Evolutionary conservation across 2,329 filamentous ascomycete species (phyloP), one percentile per base, ranked within the genome.

Genomic region (Cordyceps farinosa): DNA sequence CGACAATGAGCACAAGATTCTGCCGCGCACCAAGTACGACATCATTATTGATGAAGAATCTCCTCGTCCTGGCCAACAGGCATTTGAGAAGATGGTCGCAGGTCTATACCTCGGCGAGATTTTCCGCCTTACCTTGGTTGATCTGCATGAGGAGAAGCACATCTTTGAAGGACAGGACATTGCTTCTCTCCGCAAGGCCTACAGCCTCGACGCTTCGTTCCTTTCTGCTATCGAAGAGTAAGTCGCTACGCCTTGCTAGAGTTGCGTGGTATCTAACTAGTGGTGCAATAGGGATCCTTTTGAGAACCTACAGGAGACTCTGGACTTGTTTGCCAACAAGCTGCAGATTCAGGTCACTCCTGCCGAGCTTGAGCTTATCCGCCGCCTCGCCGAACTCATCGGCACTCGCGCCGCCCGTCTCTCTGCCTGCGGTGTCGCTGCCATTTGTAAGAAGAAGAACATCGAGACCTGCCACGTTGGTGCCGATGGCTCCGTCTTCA

Each of bases 71-170:
- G 93, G 92, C 57, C 92, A 97, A 78, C 94, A 98, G 79, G 88
- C 91, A 1, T 97, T 97, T 69, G 94, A 98, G 80, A 97, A 98
- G 82, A 97, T 97, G 91, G 93, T 96, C 73, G 92, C 94, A 2
- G 94, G 94, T 67, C 83, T 97, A 55, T 98, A 97, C 75, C 85
- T 97, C 2, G 94, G 94, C 68, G 94, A 98, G 77, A 90, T 98
- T 72, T 96, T 97, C 85, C 91, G 94, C 64, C 84, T 97, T 55
- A 87, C 94, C 62, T 79, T 97, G 62, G 81, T 96, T 22, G 93
- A 97, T 71, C 81, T 97, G 53, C 87, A 97, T 75, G 90, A 96
- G 70, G 84, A 88, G 67, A 80, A 86, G 51, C 82, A 89, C 68
- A 87, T 99, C 68, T 98, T 99, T 75, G 85, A 90, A 69, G 85